A percentile compares a stretch with the other conserved stretches of the same genome.
phyloP scores from a whole-genome alignment of 2,329 filamentous ascomycete genomes.

The Verticillium isaacii region DNA sequence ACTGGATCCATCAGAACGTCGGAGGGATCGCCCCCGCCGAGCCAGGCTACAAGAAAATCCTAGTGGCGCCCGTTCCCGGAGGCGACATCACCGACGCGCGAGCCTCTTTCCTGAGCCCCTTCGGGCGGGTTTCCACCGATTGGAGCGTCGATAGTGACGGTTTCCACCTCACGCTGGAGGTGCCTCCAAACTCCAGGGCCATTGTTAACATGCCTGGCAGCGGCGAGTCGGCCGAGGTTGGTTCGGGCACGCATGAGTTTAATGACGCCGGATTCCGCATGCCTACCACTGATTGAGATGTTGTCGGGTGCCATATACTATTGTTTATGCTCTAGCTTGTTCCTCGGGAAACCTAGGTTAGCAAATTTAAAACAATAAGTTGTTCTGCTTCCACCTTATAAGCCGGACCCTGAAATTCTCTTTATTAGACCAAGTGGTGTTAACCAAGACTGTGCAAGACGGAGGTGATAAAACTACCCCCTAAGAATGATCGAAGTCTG shows the following conservation, averaged over 20 bases:
- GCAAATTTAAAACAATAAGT: too few species aligned
- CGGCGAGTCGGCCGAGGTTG: neutral
- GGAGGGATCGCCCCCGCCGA: slow-evolving; percentile 33
- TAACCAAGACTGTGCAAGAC: too few species aligned
- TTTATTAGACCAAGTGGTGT: too few species aligned
- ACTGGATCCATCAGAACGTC: slow-evolving; percentile 39
- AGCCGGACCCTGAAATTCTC: too few species aligned
- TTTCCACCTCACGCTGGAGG: neutral
- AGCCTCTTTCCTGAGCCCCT: slow-evolving; percentile 23
- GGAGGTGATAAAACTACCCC: too few species aligned
- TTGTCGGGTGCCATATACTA: too few species aligned
- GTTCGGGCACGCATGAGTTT: slow-evolving; percentile 2
- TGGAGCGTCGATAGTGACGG: slow-evolving; percentile 19
- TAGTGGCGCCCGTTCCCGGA: slow-evolving; percentile 28
- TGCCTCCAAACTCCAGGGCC: slow-evolving; percentile 1
- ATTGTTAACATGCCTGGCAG: neutral
- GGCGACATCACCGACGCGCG: slow-evolving; percentile 28
- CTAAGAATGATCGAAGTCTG: too few species aligned
- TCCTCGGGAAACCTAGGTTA: too few species aligned
- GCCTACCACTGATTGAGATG: neutral
- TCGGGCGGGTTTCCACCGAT: slow-evolving; percentile 21
- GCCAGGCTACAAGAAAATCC: slow-evolving; percentile 33
- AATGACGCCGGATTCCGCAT: neutral
- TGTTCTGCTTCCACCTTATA: too few species aligned
- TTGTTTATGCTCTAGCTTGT: too few species aligned